Conservation (phyloP, 345 rosid species). For the Hibiscus tridactylites region DNA sequence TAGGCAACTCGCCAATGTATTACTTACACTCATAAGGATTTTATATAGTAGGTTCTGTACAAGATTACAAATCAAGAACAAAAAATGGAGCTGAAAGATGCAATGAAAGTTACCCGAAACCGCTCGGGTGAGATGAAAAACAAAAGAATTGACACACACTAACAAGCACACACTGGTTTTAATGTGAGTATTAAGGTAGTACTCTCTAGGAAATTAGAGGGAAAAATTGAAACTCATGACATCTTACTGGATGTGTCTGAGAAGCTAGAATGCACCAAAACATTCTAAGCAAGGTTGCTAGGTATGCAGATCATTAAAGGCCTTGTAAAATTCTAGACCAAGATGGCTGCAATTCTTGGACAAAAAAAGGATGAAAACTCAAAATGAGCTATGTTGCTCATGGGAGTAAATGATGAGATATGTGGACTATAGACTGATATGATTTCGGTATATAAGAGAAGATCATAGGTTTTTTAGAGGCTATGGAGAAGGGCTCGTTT, state of each 20-base stretch:
- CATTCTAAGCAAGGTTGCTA: slow-evolving; percentile 41
- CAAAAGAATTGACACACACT: slow-evolving; percentile 44
- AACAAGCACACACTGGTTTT: slow-evolving; percentile 34
- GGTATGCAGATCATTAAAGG: slow-evolving; percentile 63
- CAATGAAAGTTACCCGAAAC: slow-evolving; percentile 23
- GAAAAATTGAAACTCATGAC: slow-evolving; percentile 26
- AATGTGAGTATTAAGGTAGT: slow-evolving; percentile 27
- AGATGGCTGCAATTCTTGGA: slow-evolving; percentile 64
- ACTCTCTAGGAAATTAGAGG: slow-evolving; percentile 18
- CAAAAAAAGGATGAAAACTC: slow-evolving; percentile 18
- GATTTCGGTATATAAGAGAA: slow-evolving; percentile 20
- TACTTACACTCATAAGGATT: slow-evolving; percentile 44
- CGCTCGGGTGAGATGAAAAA: slow-evolving; percentile 28
- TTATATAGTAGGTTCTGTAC: slow-evolving; percentile 52
- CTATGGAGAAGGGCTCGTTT: slow-evolving; percentile 92
- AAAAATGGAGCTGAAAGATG: slow-evolving; percentile 33
- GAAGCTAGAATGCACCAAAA: slow-evolving; percentile 66
- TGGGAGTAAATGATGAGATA: slow-evolving; percentile 17
- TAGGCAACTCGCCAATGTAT: slow-evolving; percentile 57
- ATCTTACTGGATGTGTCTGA: slow-evolving; percentile 37
- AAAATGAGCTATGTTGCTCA: slow-evolving; percentile 16
- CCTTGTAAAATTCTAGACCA: slow-evolving; percentile 76
- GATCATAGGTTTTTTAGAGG: slow-evolving; percentile 39
- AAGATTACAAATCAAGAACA: slow-evolving; percentile 35
- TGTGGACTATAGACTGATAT: slow-evolving; percentile 16